Base-by-base conservation (phyloP, 2,329 filamentous ascomycete genomes). In the Pyricularia grisea region DNA sequence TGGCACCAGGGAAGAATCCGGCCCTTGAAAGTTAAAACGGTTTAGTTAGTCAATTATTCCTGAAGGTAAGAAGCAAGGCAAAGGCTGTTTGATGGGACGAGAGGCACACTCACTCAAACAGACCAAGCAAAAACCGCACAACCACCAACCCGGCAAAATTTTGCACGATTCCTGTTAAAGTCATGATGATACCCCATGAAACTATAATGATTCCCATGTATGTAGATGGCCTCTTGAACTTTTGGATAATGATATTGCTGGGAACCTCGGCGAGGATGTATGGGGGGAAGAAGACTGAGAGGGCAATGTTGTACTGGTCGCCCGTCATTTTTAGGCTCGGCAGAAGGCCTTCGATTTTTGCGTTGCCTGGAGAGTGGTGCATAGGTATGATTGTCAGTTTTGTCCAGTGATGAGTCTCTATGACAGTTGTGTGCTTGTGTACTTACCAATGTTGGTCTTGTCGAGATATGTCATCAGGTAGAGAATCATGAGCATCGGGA, bases 401-500 rank as follows among this genome's bases (percentile, higher is more conserved):
- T 7, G 4, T 2, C 23, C 17, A 17, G 12, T 30, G 7, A 3
- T 30, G 30, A 9, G 31, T 50, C 7, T 12, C 31, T 25, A 11
- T 65, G 11, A 42, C 1, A 4, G 10, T 30, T 33, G 12, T 1
- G 30, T 33, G 7, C 6, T 11, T 5, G 12, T 11, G 64, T 3
- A 30, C 64, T 65, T 25, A 65, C 64, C 30, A 25, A 36, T 65
- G 64, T 65, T 65, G 20, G 64, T 65, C 64, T 65, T 82, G 75
- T 92, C 90, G 27, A 92, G 82, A 74, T 90, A 92, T 30, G 88
- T 90, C 0, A 92, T 81, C 0, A 92, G 80, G 73, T 92, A 92
- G 0, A 92, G 81, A 30, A 87, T 66, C 11, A 91, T 82, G 84
- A 95, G 74, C 90, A 85, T 84, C 0, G 88, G 88, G 17, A 86